Evolutionary conservation across 106 monocot species (phyloP).

Genomic region (Cymbidium sinense): DNA sequence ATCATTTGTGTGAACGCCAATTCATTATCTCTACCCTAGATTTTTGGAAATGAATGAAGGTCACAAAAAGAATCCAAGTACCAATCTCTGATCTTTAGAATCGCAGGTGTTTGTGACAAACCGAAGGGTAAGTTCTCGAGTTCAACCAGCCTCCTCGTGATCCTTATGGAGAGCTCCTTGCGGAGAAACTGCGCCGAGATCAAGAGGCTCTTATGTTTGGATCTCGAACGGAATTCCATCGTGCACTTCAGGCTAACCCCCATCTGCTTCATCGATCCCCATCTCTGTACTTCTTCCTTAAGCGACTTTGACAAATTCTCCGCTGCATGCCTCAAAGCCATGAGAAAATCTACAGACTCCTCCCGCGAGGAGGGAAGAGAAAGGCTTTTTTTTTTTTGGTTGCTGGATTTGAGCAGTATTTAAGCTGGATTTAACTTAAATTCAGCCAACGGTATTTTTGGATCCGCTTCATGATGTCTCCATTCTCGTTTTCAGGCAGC

Average conservation of each 20-base stretch:
- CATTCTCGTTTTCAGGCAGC: no score
- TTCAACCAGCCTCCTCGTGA: constrained; percentile 70
- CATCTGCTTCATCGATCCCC: constrained; percentile 81
- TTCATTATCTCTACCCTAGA: constrained; percentile 49
- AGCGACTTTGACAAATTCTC: constrained; percentile 33
- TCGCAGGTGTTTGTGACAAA: constrained; percentile 63
- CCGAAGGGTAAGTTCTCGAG: constrained; percentile 77
- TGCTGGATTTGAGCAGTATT: no score
- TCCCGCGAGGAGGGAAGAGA: background rate
- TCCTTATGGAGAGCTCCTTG: constrained; percentile 78
- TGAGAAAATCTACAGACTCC: constrained; percentile 5
- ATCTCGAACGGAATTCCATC: constrained; percentile 88
- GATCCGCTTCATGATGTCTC: no score
- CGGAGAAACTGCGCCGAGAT: constrained; percentile 82
- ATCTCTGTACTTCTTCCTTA: constrained; percentile 63
- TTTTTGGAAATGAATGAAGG: constrained; percentile 64
- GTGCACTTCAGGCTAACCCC: constrained; percentile 81
- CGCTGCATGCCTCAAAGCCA: constrained; percentile 52
- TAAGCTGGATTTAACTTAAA: no score
- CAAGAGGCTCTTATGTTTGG: constrained; percentile 48
- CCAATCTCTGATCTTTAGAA: constrained; percentile 90
- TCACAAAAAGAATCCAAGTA: constrained; percentile 90
- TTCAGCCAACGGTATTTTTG: no score
- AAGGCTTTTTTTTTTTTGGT: no score
- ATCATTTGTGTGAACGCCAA: constrained; percentile 87